phyloP scores from a whole-genome alignment of 2,329 filamentous ascomycete genomes.

The Calcarisporium arbuscula region DNA sequence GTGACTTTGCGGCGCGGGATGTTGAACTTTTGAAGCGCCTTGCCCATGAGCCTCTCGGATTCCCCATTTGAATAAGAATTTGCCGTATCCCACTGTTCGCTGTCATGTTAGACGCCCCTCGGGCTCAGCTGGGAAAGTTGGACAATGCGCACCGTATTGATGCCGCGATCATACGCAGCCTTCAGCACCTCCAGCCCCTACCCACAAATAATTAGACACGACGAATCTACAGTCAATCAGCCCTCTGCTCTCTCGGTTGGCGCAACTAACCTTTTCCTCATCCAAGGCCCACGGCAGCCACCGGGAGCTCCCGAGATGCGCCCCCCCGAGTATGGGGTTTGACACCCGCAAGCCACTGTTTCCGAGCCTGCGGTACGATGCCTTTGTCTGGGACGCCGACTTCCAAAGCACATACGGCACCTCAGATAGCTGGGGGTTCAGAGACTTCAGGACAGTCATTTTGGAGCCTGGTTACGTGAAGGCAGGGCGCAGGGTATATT shows the following conservation, averaged over 20 bases:
- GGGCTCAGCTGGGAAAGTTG: neutral
- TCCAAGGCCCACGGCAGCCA: slow-evolving; percentile 10
- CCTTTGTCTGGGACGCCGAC: slow-evolving; percentile 4
- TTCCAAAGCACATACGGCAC: slow-evolving; percentile 5
- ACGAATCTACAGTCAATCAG: slow-evolving; percentile 1
- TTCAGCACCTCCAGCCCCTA: slow-evolving; percentile 11
- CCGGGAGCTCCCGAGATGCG: slow-evolving; percentile 6
- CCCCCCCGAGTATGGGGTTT: slow-evolving; percentile 9
- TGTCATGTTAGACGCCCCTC: neutral
- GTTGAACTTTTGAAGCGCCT: neutral
- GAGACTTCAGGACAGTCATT: too few species aligned
- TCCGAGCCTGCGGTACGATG: slow-evolving; percentile 6
- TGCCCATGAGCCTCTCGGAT: slow-evolving; percentile 2
- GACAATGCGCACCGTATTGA: slow-evolving; percentile 12
- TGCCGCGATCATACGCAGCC: slow-evolving; percentile 13
- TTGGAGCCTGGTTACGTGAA: too few species aligned
- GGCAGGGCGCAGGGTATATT: too few species aligned
- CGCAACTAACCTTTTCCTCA: slow-evolving; percentile 5
- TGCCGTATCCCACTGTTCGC: slow-evolving; percentile 4
- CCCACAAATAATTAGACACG: slow-evolving; percentile 2
- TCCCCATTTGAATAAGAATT: slow-evolving; percentile 4
- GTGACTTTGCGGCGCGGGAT: slow-evolving; percentile 3
- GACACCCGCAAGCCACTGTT: slow-evolving; percentile 9
- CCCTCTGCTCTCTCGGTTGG: too few species aligned
- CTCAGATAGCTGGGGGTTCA: slow-evolving; percentile 1